Percentiles rank a stretch among this genome's conserved stretches.
These are phyloP conservation scores for Rheum nobile DNA, from an alignment of 148 eudicot species.

Conservation along the genomic window DNA sequence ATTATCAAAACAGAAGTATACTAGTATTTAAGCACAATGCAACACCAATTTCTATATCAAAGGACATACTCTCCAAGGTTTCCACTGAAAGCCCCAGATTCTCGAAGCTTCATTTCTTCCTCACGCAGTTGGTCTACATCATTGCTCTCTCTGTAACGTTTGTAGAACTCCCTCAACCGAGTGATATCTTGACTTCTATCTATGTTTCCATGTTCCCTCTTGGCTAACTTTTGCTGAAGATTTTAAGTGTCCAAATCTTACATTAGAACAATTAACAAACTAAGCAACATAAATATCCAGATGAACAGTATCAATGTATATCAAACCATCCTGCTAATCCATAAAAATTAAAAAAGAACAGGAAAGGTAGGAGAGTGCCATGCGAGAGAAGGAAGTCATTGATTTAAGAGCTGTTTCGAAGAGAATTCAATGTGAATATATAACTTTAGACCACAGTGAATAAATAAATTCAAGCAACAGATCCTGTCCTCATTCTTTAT, in stretches of 20 bases:
- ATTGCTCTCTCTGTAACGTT: slow-evolving; percentile 56
- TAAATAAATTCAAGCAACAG: background rate
- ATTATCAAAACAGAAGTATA: background rate
- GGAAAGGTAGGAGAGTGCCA: background rate
- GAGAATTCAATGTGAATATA: background rate
- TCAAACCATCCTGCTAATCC: background rate
- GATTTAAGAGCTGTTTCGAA: too few relatives aligned
- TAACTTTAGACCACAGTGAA: background rate
- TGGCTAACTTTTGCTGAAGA: slow-evolving; percentile 92
- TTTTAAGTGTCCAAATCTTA: background rate
- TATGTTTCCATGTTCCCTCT: slow-evolving; percentile 81
- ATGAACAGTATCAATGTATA: background rate
- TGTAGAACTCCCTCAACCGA: slow-evolving; percentile 80
- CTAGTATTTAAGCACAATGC: slow-evolving; percentile 3
- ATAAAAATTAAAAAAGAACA: background rate
- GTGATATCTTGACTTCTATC: slow-evolving; percentile 94
- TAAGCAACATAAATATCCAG: background rate
- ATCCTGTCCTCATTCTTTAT: background rate
- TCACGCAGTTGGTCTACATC: slow-evolving; percentile 71
- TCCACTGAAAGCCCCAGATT: slow-evolving; percentile 69
- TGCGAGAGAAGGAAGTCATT: background rate
- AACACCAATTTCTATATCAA: background rate
- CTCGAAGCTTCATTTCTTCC: slow-evolving; percentile 85
- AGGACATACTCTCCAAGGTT: slow-evolving; percentile 83
- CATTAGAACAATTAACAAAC: background rate